A percentile compares a stretch with the other conserved stretches of the same genome.
Conservation (phyloP, 1,139 yeast genomes). For the Sugiyamaella paludigena region DNA sequence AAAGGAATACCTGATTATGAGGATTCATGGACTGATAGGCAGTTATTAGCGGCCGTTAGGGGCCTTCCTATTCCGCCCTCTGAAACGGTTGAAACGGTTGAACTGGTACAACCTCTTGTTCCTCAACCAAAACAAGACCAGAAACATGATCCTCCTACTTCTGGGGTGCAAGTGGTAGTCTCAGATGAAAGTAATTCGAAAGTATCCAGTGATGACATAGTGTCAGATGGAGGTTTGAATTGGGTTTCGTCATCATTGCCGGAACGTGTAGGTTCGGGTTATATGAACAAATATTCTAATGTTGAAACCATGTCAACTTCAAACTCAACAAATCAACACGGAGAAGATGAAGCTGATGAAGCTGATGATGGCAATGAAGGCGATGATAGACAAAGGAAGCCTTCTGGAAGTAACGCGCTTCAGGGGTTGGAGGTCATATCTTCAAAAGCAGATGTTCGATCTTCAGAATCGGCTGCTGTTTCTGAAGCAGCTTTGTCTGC, state of each 20-base stretch:
- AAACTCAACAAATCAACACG: background rate
- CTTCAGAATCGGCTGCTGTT: too few relatives aligned
- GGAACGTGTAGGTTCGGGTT: slow-evolving; percentile 1
- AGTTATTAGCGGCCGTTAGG: slow-evolving; percentile 55
- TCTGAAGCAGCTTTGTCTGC: too few relatives aligned
- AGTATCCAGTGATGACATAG: background rate
- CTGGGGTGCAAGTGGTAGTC: background rate
- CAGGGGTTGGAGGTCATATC: too few relatives aligned
- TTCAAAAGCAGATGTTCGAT: background rate
- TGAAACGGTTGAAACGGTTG: background rate
- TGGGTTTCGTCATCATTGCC: slow-evolving; percentile 11
- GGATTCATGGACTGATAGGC: slow-evolving; percentile 70
- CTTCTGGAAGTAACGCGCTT: too few relatives aligned
- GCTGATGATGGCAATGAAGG: too few relatives aligned
- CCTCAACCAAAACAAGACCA: background rate
- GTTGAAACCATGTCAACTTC: too few relatives aligned
- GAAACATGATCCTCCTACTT: background rate
- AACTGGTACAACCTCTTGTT: background rate
- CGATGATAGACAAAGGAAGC: too few relatives aligned
- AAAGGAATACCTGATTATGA: slow-evolving; percentile 85
- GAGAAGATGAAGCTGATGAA: background rate
- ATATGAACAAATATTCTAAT: background rate
- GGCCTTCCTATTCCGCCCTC: slow-evolving; percentile 32
- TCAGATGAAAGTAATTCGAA: background rate
- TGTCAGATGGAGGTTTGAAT: background rate